Base-by-base conservation (phyloP, 2,329 filamentous ascomycete species). In the Aspergillus thermomutatus region DNA sequence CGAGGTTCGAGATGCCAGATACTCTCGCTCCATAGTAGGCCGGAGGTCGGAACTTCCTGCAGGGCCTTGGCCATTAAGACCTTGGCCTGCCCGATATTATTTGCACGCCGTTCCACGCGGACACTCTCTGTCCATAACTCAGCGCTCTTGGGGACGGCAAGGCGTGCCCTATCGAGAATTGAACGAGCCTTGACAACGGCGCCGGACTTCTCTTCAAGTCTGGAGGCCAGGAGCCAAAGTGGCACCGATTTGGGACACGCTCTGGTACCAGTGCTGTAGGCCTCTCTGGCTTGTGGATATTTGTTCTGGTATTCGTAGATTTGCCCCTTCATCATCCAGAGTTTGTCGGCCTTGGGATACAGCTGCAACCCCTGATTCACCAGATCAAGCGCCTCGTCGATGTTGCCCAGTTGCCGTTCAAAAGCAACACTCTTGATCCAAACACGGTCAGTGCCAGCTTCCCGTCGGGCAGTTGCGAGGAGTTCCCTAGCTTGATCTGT, bases 281-380 rank as follows among this genome's bases (percentile, higher is more conserved):
- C 92, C 72, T 97, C 92, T 49, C 94, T 86, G 3, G 94, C 94
- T 74, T 94, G 90, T 0, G 89, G 87, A 14, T 89, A 78, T 76
- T 91, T 92, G 65, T 84, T 87, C 49, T 92, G 83, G 46, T 87
- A 83, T 69, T 97, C 90, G 80, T 99, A 99, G 60, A 97, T 94
- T 71, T 99, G 94, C 0, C 95, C 94, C 77, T 99, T 99, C 80
- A 96, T 90, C 90, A 97, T 97, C 88, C 93, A 97, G 25, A 99
- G 82, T 76, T 97, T 97, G 52, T 91, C 83, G 11, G 89, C 86
- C 47, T 87, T 84, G 0, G 94, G 93, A 78, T 96, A 99, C 9
- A 91, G 83, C 63, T 92, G 88, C 37, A 99, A 79, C 1, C 89
- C 94, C 70, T 95, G 88, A 58, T 92, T 91, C 46, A 90, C 90